Conservation (phyloP, 2,329 filamentous ascomycete species). For the Colletotrichum tanaceti region DNA sequence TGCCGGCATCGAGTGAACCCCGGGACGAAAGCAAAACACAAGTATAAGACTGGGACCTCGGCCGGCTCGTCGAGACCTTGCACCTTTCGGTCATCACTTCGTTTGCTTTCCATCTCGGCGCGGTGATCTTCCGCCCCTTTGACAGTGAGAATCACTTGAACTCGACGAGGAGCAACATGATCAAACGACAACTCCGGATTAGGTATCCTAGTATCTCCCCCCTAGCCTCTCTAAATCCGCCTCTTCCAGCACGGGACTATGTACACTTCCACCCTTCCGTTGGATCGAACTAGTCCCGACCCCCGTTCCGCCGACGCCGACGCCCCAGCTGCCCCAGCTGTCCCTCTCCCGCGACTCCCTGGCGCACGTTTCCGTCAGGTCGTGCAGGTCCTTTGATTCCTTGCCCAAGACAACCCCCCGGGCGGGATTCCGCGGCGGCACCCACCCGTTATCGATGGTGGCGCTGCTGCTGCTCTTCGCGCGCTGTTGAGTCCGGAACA, state of each 20-base stretch:
- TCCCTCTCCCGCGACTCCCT: constrained; percentile 48
- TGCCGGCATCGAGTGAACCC: no score
- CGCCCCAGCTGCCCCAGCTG: constrained; percentile 52
- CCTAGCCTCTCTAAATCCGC: constrained; percentile 46
- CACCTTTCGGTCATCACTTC: no score
- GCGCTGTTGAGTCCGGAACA: constrained; percentile 25
- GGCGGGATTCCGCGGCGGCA: constrained; percentile 34
- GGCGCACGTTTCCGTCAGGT: constrained; percentile 49
- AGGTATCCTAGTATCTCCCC: constrained; percentile 43
- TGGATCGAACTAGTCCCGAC: constrained; percentile 23
- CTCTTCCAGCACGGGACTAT: constrained; percentile 45
- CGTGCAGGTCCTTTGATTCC: constrained; percentile 47
- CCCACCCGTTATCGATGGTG: constrained; percentile 37
- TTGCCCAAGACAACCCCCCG: constrained; percentile 40
- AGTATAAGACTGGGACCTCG: no score
- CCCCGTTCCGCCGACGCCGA: constrained; percentile 6
- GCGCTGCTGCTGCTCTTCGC: constrained; percentile 12
- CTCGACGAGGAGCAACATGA: no score
- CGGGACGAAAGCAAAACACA: no score
- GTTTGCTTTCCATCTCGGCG: no score
- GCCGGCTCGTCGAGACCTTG: no score
- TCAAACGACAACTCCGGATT: constrained; percentile 1
- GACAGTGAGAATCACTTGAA: no score
- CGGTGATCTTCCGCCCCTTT: no score
- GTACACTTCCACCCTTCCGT: constrained; percentile 33